Conservation (phyloP, 768 basidiomycete genomes). For the Hericium erinaceus region DNA sequence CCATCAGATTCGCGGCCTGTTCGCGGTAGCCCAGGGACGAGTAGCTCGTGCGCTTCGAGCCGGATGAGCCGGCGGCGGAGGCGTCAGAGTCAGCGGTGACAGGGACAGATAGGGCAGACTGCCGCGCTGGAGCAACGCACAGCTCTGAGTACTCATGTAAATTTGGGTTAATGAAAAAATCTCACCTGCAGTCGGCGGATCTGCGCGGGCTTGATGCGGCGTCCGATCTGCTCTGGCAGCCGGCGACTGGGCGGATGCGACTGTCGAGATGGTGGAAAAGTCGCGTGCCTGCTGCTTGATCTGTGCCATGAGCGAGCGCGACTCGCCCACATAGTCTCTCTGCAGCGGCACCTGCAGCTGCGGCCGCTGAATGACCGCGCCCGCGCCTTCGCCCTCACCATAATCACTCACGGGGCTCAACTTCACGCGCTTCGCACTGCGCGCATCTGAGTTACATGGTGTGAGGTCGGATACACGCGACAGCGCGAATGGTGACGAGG, state of each 20-base stretch:
- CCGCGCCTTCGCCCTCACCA: constrained; percentile 39
- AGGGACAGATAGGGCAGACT: constrained; percentile 8
- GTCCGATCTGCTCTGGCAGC: neutral
- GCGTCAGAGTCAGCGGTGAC: neutral
- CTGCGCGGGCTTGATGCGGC: neutral
- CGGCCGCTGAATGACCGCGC: constrained; percentile 41
- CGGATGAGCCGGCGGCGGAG: neutral
- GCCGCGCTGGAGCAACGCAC: constrained; percentile 1
- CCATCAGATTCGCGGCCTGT: constrained; percentile 76
- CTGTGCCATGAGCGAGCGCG: constrained; percentile 67
- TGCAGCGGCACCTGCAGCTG: constrained; percentile 20
- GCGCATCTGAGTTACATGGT: constrained; percentile 35
- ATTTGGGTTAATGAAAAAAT: neutral
- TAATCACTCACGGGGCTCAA: constrained; percentile 61
- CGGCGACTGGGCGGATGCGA: constrained; percentile 32
- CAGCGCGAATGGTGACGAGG: constrained; percentile 37
- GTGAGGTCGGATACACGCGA: constrained; percentile 41
- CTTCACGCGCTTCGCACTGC: constrained; percentile 75
- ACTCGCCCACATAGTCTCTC: constrained; percentile 73
- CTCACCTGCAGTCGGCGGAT: neutral
- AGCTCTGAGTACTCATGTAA: too few relatives aligned
- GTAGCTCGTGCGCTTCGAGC: constrained; percentile 29
- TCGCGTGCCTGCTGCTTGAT: constrained; percentile 64
- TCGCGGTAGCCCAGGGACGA: constrained; percentile 64
- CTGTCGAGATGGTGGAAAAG: constrained; percentile 67